These are phyloP conservation scores for Pseudopithomyces chartarum DNA, from an alignment of 2,329 filamentous ascomycete species.

Conservation along the genomic window DNA sequence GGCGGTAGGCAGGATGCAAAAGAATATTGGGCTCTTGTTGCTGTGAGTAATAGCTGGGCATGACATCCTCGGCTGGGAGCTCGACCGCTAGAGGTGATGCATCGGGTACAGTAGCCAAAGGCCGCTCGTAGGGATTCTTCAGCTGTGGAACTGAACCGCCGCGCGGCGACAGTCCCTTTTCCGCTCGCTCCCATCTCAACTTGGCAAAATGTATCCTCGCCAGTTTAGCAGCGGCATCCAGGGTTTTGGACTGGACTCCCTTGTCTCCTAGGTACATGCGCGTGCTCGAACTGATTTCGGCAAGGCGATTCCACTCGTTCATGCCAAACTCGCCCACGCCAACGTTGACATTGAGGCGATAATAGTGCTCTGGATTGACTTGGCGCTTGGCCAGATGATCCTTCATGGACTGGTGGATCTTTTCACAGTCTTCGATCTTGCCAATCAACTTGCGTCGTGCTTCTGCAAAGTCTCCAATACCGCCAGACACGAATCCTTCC, in stretches of 20 bases:
- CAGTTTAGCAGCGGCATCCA: constrained; percentile 77
- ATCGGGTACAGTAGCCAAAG: constrained; percentile 45
- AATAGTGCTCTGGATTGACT: constrained; percentile 89
- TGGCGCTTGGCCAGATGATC: constrained; percentile 77
- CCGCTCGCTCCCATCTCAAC: constrained; percentile 63
- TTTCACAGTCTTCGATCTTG: constrained; percentile 95
- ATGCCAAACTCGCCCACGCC: constrained; percentile 97
- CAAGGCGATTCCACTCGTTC: constrained; percentile 96
- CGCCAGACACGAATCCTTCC: constrained; percentile 76
- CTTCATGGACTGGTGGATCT: constrained; percentile 85
- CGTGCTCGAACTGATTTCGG: constrained; percentile 92
- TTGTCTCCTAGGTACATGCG: constrained; percentile 77
- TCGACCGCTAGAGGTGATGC: constrained; percentile 59
- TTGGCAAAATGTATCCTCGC: constrained; percentile 83
- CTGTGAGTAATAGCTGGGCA: constrained; percentile 38
- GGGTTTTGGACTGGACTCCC: constrained; percentile 76
- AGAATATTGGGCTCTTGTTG: constrained; percentile 36
- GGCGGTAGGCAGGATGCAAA: constrained; percentile 42
- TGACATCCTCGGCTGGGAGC: constrained; percentile 61
- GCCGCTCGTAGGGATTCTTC: constrained; percentile 35
- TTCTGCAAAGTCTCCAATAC: constrained; percentile 86
- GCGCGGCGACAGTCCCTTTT: constrained; percentile 40
- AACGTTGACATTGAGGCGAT: constrained; percentile 93
- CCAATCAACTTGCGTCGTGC: constrained; percentile 80
- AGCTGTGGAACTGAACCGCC: constrained; percentile 24